Evolutionary conservation across 257 asterid species (phyloP), one percentile per base, ranked within the genome.

Genomic region (Gynochthodes officinalis): DNA sequence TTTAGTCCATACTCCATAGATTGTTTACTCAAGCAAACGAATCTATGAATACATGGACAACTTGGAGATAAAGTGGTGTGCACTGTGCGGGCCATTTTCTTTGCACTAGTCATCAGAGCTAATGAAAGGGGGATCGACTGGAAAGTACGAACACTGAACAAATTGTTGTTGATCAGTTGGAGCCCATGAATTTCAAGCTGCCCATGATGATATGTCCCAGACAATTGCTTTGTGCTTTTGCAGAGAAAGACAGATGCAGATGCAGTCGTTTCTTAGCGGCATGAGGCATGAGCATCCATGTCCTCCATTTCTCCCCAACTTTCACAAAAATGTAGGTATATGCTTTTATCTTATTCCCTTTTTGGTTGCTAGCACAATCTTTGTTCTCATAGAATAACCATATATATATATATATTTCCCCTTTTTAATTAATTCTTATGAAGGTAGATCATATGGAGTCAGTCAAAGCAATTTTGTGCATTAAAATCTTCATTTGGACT

Each of bases 131-230:
- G n/a, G n/a, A n/a, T n/a, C n/a, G 48, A 42, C 13, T 46, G 1
- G 14, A 46, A 14, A 46, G 52, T 46, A 42, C 19, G 1, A 69
- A 64, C 59, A 71, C 4, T 30, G 46, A 70, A 68, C 71, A 67
- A 53, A 72, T 43, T 32, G 69, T 57, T 16, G 73, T n/a, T n/a
- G n/a, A n/a, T n/a, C n/a, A 67, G 57, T 44, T 69, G 54, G 77
- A 73, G 72, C 74, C 81, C 74, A 70, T 71, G 61, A 28, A 43
- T 75, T 69, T 35, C 74, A 54, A 72, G 80, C 85, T 75, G 74
- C 85, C 85, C 85, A 81, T 78, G 65, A 75, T 71, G 39, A 54
- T 67, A 39, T 81, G 85, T 78, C 76, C 67, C 77, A 71, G 67
- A 77, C 75, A 50, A 44, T 62, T 71, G 75, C 67, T n/a, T 57